Evolutionary conservation across 2,329 filamentous ascomycete species (phyloP).

Genomic region (Chaetoscypha palmicola): DNA sequence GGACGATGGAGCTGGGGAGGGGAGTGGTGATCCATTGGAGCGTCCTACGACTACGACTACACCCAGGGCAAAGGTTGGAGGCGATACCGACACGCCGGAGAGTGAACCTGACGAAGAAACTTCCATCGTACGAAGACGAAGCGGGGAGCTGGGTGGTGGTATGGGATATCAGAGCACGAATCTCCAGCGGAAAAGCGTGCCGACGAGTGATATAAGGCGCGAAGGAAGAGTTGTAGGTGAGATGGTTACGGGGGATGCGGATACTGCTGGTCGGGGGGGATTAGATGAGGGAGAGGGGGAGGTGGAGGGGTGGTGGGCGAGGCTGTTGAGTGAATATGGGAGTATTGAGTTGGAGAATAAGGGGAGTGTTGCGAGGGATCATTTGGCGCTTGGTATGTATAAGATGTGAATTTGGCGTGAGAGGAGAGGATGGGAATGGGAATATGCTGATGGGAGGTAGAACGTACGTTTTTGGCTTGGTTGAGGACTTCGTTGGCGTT

Average conservation of each 20-base stretch:
- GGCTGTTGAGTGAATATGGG: constrained; percentile 40
- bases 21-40: background rate
- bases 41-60: constrained; percentile 3
- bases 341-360: constrained; percentile 75
- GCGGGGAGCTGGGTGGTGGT: constrained; percentile 4
- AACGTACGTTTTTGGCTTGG: constrained; percentile 82
- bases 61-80: background rate
- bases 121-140: constrained; percentile 31
- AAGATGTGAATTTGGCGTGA: too few relatives aligned
- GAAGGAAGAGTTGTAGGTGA: background rate
- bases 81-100: constrained; percentile 15
- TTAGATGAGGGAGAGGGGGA: constrained; percentile 17
- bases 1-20: background rate
- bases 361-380: constrained; percentile 74
- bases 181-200: too few relatives aligned
- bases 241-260: background rate
- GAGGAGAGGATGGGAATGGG: background rate
- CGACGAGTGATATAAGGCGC: background rate
- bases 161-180: constrained; percentile 2
- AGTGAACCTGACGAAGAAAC: constrained; percentile 34
- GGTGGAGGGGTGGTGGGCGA: constrained; percentile 45
- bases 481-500: constrained; percentile 75
- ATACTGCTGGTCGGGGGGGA: background rate
- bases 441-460: constrained; percentile 36
- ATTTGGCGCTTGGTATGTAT: constrained; percentile 68